Base-by-base conservation (phyloP, 2,329 filamentous ascomycete species). In the Aspergillus brasiliensis region DNA sequence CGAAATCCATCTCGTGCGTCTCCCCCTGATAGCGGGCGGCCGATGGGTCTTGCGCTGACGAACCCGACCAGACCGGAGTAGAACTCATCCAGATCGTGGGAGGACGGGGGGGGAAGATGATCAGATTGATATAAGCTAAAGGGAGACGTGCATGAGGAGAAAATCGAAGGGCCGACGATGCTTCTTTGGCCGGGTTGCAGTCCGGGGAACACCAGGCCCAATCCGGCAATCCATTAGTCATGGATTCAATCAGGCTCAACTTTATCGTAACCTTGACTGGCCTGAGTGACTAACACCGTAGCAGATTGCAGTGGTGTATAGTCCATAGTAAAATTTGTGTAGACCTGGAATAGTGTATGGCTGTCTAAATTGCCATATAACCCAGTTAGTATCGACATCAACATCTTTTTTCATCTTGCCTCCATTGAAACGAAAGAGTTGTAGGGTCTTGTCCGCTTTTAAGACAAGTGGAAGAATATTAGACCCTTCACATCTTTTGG, bases 221-320 rank as follows among this genome's bases (percentile, higher is more conserved):
- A 60, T 42, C 6, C 15, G 40, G 48, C 11, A 58, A 54, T 54
- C 44, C 49, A 54, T 57, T 42, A 54, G 55, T 61, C 51, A 57
- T 44, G 37, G 59, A 61, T 51, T 25, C 25, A n/a, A 6, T 3
- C 25, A 23, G 19, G 17, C 11, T 10, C 34, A 54, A 54, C 51
- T 40, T 28, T 42, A 54, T 54, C 21, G 40, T 25, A 27, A 54
- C 51, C 34, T 21, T 40, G 28, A 42, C 51, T 42, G 23, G 46
- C 21, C 23, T 23, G n/a, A n/a, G 23, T 48, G 44, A 27, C 44
- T 48, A 27, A 44, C 40, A 23, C 7, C 40, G 19, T 44, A 13
- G 40, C 40, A 21, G 40, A n/a, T n/a, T n/a, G n/a, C n/a, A n/a
- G n/a, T n/a, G n/a, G n/a, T n/a, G n/a, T n/a, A n/a, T n/a, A n/a